These are phyloP conservation scores for Sugiyamaella floridensis DNA, from an alignment of 805 yeast species.

Conservation along the genomic window DNA sequence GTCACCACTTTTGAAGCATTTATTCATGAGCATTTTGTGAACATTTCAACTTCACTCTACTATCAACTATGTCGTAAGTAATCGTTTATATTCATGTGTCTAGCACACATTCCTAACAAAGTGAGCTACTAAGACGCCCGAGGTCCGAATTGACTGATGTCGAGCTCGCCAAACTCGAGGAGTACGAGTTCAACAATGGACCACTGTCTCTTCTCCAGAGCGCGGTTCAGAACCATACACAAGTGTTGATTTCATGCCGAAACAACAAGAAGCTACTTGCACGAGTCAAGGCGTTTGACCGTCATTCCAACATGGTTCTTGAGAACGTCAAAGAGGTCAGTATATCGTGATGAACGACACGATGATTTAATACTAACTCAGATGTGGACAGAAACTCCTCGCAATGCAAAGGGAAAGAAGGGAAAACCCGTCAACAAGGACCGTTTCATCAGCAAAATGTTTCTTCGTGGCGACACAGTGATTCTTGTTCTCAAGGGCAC, in stretches of 20 bases:
- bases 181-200: constrained; percentile 82
- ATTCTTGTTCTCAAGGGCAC: constrained; percentile 54
- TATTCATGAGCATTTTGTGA: neutral
- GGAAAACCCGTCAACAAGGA: constrained; percentile 61
- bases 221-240: constrained; percentile 66
- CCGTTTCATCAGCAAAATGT: constrained; percentile 81
- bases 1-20: neutral
- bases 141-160: constrained; percentile 64
- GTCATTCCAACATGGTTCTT: constrained; percentile 89
- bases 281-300: constrained; percentile 87
- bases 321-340: constrained; percentile 81
- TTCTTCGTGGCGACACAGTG: constrained; percentile 92
- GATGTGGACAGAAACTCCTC: constrained; percentile 59
- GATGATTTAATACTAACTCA: constrained; percentile 3
- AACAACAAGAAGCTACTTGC: constrained; percentile 90
- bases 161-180: constrained; percentile 77
- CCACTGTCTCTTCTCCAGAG: constrained; percentile 85
- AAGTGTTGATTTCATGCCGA: constrained; percentile 81
- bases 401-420: constrained; percentile 60
- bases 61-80: neutral
- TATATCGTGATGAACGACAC: neutral
- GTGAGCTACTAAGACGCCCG: constrained; percentile 18
- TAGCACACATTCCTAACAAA: neutral
- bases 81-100: neutral
- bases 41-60: neutral